Percentiles rank a stretch among this genome's conserved stretches.
These are phyloP conservation scores for Paramecium octaurelia DNA, from an alignment of 73 alveolate genomes.

Conservation along the genomic window DNA sequence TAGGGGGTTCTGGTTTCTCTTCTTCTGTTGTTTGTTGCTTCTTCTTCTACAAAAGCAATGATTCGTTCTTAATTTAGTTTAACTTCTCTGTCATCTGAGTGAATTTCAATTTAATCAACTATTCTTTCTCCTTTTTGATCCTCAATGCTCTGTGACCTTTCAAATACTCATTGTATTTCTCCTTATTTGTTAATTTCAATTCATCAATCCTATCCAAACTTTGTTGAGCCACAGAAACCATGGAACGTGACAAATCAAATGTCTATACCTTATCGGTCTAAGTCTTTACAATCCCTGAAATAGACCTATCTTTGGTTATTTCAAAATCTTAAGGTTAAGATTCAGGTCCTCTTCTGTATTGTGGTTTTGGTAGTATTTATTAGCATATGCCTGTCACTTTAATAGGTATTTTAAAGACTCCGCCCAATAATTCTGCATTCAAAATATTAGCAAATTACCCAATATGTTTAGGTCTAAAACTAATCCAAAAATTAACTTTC, in stretches of 20 bases:
- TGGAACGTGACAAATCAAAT: conserved; percentile 18
- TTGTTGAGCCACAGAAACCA: background rate
- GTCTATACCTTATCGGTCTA: conserved; percentile 14
- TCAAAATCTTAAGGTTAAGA: conserved; percentile 79
- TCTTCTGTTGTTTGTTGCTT: conserved; percentile 55
- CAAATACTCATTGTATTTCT: conserved; percentile 71
- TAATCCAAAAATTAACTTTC: conserved; percentile 84
- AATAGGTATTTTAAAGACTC: conserved; percentile 88
- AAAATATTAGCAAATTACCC: conserved; percentile 85
- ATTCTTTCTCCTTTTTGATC: conserved; percentile 70
- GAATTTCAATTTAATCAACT: conserved; percentile 64
- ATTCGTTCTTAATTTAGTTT: conserved; percentile 77
- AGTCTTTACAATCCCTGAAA: background rate
- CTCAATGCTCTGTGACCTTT: conserved; percentile 65
- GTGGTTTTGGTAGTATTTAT: conserved; percentile 69
- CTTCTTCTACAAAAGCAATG: conserved; percentile 66
- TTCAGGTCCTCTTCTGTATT: conserved; percentile 79
- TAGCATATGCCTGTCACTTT: conserved; percentile 85
- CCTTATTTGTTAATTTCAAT: conserved; percentile 45
- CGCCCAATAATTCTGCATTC: conserved; percentile 80
- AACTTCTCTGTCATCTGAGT: conserved; percentile 68
- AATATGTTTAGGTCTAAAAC: conserved; percentile 93
- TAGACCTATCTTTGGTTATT: background rate
- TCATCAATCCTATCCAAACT: conserved; percentile 77
- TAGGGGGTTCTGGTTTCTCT: conserved; percentile 50